These are phyloP conservation scores for Trichomonascaceae sp. DNA, from an alignment of 1,139 yeast genomes.

Conservation along the genomic window DNA sequence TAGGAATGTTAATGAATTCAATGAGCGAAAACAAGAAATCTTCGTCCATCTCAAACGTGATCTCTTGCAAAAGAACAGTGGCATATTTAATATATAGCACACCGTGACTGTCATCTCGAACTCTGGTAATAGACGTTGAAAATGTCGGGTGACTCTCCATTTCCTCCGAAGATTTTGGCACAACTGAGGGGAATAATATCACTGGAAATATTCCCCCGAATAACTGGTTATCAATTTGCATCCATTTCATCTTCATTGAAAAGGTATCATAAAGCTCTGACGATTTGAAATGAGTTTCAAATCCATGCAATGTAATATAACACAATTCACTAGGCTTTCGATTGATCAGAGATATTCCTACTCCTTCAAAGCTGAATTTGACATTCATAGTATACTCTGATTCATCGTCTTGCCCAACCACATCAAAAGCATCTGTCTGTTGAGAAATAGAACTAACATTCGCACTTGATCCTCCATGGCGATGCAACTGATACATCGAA, in stretches of 20 bases:
- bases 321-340: constrained; percentile 68
- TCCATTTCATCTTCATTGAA: constrained; percentile 83
- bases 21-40: constrained; percentile 79
- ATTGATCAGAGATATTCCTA: constrained; percentile 82
- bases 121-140: constrained; percentile 74
- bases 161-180: constrained; percentile 80
- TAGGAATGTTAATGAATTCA: constrained; percentile 64
- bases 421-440: constrained; percentile 43
- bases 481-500: constrained; percentile 56
- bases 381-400: constrained; percentile 40
- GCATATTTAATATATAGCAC: constrained; percentile 87
- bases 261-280: constrained; percentile 79
- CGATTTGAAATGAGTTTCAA: constrained; percentile 75
- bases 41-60: constrained; percentile 90
- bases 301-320: constrained; percentile 72
- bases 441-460: constrained; percentile 5
- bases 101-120: constrained; percentile 87
- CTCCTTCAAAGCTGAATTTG: constrained; percentile 69
- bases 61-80: constrained; percentile 78
- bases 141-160: constrained; percentile 86
- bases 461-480: constrained; percentile 9
- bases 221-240: constrained; percentile 87
- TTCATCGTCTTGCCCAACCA: constrained; percentile 62
- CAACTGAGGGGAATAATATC: constrained; percentile 81
- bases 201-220: constrained; percentile 89